phyloP scores from a whole-genome alignment of 2,329 filamentous ascomycete genomes.

The Talaromyces islandicus region DNA sequence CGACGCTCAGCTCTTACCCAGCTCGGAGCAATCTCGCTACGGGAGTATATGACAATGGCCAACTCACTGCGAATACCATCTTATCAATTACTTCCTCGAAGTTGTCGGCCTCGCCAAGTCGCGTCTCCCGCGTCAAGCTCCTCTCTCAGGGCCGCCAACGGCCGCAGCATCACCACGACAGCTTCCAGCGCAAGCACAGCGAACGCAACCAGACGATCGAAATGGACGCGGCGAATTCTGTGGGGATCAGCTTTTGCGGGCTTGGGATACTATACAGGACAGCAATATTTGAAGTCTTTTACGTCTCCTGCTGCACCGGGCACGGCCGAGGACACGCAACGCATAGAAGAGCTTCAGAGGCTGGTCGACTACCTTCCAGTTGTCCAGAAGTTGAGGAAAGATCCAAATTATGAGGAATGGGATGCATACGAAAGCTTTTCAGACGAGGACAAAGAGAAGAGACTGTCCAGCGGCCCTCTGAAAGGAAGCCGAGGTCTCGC shows the following conservation, averaged over 20 bases:
- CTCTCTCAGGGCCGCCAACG: not conserved
- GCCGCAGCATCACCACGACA: conserved; percentile 6
- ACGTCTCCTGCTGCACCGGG: conserved; percentile 26
- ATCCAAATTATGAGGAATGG: conserved; percentile 35
- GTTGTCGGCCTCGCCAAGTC: not conserved
- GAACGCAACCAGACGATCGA: conserved; percentile 10
- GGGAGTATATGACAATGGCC: not conserved
- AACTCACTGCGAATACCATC: not conserved
- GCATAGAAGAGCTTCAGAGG: conserved; percentile 23
- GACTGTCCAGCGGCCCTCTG: conserved; percentile 35
- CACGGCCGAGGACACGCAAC: conserved; percentile 25
- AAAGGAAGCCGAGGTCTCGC: conserved; percentile 34
- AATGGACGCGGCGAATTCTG: conserved; percentile 30
- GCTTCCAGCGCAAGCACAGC: conserved; percentile 12
- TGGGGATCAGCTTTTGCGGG: conserved; percentile 29
- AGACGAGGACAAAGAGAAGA: conserved; percentile 26
- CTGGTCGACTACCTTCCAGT: conserved; percentile 30
- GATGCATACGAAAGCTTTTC: conserved; percentile 32
- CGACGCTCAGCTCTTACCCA: not conserved
- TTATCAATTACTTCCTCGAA: not conserved
- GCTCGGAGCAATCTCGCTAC: not conserved
- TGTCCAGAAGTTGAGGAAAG: conserved; percentile 30
- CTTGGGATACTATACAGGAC: conserved; percentile 23
- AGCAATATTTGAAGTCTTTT: conserved; percentile 18
- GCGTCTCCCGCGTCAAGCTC: not conserved